phyloP scores from a whole-genome alignment of 805 yeast genomes.

The Yamadazyma insecticola region DNA sequence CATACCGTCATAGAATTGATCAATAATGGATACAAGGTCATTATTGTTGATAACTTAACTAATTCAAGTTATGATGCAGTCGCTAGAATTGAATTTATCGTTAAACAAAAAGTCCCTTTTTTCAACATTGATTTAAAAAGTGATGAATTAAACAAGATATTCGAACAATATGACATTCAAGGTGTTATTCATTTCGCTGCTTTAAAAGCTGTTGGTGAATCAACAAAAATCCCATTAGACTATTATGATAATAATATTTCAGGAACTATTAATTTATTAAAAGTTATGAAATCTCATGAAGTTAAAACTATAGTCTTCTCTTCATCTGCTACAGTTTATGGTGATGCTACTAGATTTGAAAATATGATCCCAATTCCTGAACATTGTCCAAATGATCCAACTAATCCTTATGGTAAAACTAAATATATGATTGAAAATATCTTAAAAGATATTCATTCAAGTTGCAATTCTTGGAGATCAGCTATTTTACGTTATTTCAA shows the following conservation, averaged over 20 bases:
- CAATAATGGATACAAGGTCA: conserved; percentile 60
- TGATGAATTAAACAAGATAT: conserved; percentile 44
- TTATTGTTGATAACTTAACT: conserved; percentile 66
- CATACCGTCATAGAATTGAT: conserved; percentile 67
- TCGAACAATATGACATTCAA: conserved; percentile 43
- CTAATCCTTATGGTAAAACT: conserved; percentile 75
- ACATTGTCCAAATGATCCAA: conserved; percentile 67
- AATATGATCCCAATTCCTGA: conserved; percentile 79
- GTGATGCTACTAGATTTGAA: conserved; percentile 69
- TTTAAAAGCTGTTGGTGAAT: conserved; percentile 79
- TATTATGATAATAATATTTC: conserved; percentile 66
- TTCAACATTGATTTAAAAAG: conserved; percentile 49
- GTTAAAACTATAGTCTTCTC: conserved; percentile 62
- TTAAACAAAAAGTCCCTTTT: conserved; percentile 49
- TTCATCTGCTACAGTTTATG: conserved; percentile 81
- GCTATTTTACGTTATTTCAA: conserved; percentile 76
- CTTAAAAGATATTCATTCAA: conserved; percentile 47
- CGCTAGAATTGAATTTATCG: conserved; percentile 54
- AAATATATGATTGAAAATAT: conserved; percentile 63
- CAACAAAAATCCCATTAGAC: conserved; percentile 58
- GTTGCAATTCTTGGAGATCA: conserved; percentile 42
- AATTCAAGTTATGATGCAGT: conserved; percentile 67
- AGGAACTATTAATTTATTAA: conserved; percentile 59
- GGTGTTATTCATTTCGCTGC: conserved; percentile 80
- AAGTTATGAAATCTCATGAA: conserved; percentile 42